These are phyloP conservation scores for Coriaria nepalensis DNA, from an alignment of 306 rosid species.

Conservation along the genomic window DNA sequence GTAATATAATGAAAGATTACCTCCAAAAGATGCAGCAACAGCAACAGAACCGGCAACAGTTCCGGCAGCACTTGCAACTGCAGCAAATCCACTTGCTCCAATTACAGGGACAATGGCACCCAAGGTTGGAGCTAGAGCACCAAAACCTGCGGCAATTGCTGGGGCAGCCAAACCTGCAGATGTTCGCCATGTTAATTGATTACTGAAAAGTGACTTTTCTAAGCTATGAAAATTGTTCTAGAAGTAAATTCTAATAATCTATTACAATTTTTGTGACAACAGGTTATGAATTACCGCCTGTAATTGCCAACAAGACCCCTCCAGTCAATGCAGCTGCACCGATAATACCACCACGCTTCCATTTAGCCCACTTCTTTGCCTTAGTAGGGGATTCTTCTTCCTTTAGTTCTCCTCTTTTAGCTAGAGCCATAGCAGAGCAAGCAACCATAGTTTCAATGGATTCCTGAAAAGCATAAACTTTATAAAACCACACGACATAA, in stretches of 20 bases:
- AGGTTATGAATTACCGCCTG: slow-evolving; percentile 48
- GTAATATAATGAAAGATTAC: slow-evolving; percentile 24
- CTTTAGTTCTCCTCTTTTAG: slow-evolving; percentile 39
- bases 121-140: slow-evolving; percentile 88
- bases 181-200: neutral
- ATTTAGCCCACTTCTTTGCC: slow-evolving; percentile 57
- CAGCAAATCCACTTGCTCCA: slow-evolving; percentile 91
- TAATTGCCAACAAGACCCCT: slow-evolving; percentile 77
- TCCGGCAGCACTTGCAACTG: slow-evolving; percentile 91
- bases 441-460: slow-evolving; percentile 90
- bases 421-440: slow-evolving; percentile 77
- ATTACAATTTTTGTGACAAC: too few species aligned
- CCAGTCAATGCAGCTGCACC: slow-evolving; percentile 97
- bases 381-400: slow-evolving; percentile 37
- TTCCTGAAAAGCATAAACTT: slow-evolving; percentile 42
- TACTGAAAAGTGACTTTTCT: too few species aligned
- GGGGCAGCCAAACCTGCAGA: slow-evolving; percentile 90
- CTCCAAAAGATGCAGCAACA: slow-evolving; percentile 97
- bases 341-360: slow-evolving; percentile 91
- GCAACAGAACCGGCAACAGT: slow-evolving; percentile 90
- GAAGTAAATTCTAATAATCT: slow-evolving; percentile 6
- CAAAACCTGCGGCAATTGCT: slow-evolving; percentile 84
- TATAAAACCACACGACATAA: slow-evolving; percentile 2
- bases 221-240: slow-evolving; percentile 9
- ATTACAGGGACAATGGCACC: slow-evolving; percentile 83